These are phyloP conservation scores for Aureobasidium sp. DNA, from an alignment of 2,329 filamentous ascomycete genomes.

Conservation along the genomic window DNA sequence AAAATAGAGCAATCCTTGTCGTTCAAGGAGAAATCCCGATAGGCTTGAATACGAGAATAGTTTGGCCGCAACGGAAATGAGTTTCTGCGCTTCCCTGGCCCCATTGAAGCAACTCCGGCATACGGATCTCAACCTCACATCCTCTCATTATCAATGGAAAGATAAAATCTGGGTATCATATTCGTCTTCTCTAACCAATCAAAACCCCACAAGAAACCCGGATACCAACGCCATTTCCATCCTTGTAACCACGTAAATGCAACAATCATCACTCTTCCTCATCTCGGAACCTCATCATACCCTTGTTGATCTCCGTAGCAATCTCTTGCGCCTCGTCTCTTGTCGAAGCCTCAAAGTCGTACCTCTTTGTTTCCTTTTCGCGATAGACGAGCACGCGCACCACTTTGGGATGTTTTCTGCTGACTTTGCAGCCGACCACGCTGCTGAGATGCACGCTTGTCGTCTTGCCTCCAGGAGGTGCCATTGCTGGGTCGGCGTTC, in stretches of 20 bases:
- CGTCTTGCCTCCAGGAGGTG: conserved; percentile 44
- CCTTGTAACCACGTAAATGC: no score
- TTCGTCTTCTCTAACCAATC: neutral
- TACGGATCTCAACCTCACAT: no score
- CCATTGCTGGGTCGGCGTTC: conserved; percentile 18
- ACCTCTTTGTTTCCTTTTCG: conserved; percentile 67
- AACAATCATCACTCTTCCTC: conserved; percentile 6
- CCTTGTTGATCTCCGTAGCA: conserved; percentile 68
- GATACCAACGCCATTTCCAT: no score
- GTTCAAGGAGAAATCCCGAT: no score
- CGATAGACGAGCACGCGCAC: conserved; percentile 73
- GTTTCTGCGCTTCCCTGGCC: neutral
- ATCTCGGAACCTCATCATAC: conserved; percentile 27
- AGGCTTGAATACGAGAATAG: no score
- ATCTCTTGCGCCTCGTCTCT: conserved; percentile 68
- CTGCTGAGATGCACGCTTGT: conserved; percentile 77
- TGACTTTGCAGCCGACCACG: conserved; percentile 74
- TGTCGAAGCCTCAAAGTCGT: conserved; percentile 74
- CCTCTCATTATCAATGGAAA: neutral
- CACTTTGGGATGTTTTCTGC: conserved; percentile 68
- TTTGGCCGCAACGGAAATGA: neutral
- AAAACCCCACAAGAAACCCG: no score
- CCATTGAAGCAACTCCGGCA: neutral
- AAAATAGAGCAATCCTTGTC: no score
- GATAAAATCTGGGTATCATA: neutral